phyloP scores from a whole-genome alignment of 805 yeast species.

The Saturnispora silvae region DNA sequence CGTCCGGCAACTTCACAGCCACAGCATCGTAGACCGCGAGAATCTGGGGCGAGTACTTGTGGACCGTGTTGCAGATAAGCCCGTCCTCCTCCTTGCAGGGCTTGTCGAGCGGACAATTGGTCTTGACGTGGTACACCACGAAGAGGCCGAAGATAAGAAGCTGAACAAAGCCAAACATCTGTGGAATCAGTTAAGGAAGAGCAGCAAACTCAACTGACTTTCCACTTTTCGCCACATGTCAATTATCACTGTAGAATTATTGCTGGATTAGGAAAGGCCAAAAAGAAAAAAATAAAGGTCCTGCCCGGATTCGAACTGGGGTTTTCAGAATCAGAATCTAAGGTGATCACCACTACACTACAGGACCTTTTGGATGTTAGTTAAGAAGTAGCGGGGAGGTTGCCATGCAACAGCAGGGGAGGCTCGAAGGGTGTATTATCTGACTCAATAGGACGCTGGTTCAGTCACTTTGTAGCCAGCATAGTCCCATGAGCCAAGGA shows the following conservation, averaged over 20 bases:
- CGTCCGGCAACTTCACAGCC: conserved; percentile 8
- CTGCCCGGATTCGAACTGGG: conserved; percentile 31
- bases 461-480: too few species aligned
- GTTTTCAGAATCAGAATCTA: conserved; percentile 29
- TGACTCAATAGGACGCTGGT: too few species aligned
- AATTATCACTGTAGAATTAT: too few species aligned
- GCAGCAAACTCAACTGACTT: too few species aligned
- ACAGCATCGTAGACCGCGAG: not conserved
- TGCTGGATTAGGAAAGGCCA: too few species aligned
- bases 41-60: conserved; percentile 2
- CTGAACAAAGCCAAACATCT: conserved; percentile 6
- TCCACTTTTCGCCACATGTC: too few species aligned
- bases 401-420: too few species aligned
- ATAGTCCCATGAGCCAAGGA: too few species aligned
- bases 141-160: conserved; percentile 10
- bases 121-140: conserved; percentile 16
- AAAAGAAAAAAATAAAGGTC: conserved; percentile 19
- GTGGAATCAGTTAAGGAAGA: not conserved
- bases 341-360: conserved; percentile 29
- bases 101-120: conserved; percentile 18
- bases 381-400: too few species aligned
- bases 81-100: conserved; percentile 13
- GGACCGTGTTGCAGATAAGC: conserved; percentile 15
- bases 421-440: too few species aligned
- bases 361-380: conserved; percentile 10